A percentile compares a stretch with the other conserved stretches of the same genome.
Evolutionary conservation across 371 early-diverging fungal species (phyloP).

Genomic region (Vairimorpha ceranae): DNA sequence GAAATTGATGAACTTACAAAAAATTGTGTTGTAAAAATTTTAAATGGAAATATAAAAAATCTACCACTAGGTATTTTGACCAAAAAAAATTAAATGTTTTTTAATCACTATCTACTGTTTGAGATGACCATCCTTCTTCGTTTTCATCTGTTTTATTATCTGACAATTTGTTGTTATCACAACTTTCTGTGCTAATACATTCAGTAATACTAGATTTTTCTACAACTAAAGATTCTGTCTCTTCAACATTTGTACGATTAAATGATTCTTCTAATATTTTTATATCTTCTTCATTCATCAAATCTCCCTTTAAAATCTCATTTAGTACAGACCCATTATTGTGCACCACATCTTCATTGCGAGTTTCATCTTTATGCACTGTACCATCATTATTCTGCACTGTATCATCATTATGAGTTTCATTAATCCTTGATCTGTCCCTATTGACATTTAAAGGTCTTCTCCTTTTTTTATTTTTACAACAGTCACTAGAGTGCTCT

Average conservation of each 20-base stretch:
- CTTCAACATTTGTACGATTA: too few relatives aligned
- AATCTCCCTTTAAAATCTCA: background rate
- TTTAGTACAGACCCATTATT: background rate
- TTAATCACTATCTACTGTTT: background rate
- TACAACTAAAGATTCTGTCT: background rate
- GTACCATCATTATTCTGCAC: too few relatives aligned
- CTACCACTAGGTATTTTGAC: constrained; percentile 20
- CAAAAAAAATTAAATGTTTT: background rate
- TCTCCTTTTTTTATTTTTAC: constrained; percentile 7
- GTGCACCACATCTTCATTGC: background rate
- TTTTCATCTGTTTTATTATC: background rate
- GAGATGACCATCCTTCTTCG: background rate
- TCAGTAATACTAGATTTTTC: too few relatives aligned
- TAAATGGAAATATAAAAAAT: constrained; percentile 28
- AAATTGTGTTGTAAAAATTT: constrained; percentile 72
- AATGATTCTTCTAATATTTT: background rate
- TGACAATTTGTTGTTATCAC: background rate
- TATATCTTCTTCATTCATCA: background rate
- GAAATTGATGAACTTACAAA: constrained; percentile 68
- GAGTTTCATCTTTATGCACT: background rate
- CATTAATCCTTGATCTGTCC: background rate
- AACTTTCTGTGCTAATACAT: too few relatives aligned
- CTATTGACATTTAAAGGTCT: background rate
- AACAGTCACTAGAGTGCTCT: constrained; percentile 33
- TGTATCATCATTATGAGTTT: background rate